phyloP scores from a whole-genome alignment of 257 asterid species.

The Solanum pinnatisectum region DNA sequence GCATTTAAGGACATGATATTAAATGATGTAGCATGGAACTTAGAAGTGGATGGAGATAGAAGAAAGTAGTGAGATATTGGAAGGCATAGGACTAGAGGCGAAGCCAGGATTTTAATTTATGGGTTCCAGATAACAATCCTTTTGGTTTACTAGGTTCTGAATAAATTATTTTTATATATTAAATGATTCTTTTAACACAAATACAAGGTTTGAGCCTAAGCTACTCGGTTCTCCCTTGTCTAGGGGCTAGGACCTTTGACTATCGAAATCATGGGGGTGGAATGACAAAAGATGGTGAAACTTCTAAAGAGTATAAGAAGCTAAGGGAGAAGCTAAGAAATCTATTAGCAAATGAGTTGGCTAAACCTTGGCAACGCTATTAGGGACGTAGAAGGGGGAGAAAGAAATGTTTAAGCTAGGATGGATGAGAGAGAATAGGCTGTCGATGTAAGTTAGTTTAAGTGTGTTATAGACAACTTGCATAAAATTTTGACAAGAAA shows the following conservation, averaged over 20 bases:
- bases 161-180: background rate
- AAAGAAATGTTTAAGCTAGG: background rate
- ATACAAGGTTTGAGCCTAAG: background rate
- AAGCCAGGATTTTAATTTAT: background rate
- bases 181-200: background rate
- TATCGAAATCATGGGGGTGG: background rate
- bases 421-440: background rate
- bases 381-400: background rate
- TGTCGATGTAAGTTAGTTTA: background rate
- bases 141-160: background rate
- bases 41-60: background rate
- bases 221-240: background rate
- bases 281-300: background rate
- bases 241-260: background rate
- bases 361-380: background rate
- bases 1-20: background rate
- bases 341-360: background rate
- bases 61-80: background rate
- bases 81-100: background rate
- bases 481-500: background rate
- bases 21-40: background rate
- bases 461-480: background rate
- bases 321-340: background rate
- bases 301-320: background rate
- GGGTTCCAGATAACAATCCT: background rate